phyloP scores from a whole-genome alignment of 371 early-diverging fungal genomes.

The Batrachochytrium dendrobatidis region DNA sequence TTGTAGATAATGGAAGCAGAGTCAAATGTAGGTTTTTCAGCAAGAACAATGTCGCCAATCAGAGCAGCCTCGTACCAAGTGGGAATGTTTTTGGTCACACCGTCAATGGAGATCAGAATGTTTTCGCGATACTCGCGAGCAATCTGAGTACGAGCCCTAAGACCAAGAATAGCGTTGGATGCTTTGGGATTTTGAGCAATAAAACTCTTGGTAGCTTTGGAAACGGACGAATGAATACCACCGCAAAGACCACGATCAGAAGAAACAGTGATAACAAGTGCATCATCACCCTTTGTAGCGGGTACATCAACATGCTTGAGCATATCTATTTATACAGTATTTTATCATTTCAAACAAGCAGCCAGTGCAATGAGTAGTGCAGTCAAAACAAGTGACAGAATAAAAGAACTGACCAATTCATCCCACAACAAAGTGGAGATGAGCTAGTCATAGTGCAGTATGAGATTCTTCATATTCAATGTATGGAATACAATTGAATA shows the following conservation, averaged over 20 bases:
- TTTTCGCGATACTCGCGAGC: constrained; percentile 64
- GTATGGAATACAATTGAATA: too few species aligned
- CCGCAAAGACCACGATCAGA: constrained; percentile 98
- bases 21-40: constrained; percentile 52
- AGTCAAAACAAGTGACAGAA: too few species aligned
- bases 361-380: too few species aligned
- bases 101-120: constrained; percentile 77
- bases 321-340: constrained; percentile 50
- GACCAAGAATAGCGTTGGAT: constrained; percentile 67
- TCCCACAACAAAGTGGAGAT: too few species aligned
- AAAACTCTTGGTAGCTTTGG: constrained; percentile 72
- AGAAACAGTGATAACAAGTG: constrained; percentile 72
- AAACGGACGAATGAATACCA: constrained; percentile 94
- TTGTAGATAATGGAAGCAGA: constrained; percentile 83
- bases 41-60: constrained; percentile 71
- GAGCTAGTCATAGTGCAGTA: too few species aligned
- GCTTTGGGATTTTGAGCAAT: constrained; percentile 49
- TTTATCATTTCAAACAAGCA: too few species aligned
- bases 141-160: constrained; percentile 91
- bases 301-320: constrained; percentile 69
- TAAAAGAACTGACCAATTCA: too few species aligned
- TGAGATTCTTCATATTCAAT: too few species aligned
- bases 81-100: constrained; percentile 84
- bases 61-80: constrained; percentile 83
- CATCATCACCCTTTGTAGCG: constrained; percentile 48